Conservation (phyloP, 306 rosid genomes). For the Quercus engelmannii region DNA sequence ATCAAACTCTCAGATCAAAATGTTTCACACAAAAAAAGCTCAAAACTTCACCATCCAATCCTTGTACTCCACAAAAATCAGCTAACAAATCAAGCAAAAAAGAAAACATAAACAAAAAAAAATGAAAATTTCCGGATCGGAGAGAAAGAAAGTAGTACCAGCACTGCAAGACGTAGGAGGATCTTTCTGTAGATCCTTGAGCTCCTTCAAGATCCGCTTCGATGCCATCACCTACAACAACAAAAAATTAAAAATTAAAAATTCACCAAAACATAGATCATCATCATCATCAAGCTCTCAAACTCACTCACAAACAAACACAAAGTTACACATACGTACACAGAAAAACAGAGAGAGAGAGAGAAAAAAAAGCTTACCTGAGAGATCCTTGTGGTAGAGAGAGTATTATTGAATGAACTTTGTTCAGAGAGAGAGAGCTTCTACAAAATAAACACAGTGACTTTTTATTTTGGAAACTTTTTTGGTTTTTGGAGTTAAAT, state of each 20-base stretch:
- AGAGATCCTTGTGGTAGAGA: slow-evolving; percentile 16
- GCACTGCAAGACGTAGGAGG: slow-evolving; percentile 87
- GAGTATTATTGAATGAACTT: not conserved
- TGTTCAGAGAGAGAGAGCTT: not conserved
- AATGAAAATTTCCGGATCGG: not conserved
- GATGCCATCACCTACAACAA: slow-evolving; percentile 52
- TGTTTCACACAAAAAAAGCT: too few relatives aligned
- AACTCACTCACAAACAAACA: not conserved
- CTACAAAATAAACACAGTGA: not conserved
- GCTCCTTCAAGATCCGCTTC: slow-evolving; percentile 68
- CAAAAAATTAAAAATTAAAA: too few relatives aligned
- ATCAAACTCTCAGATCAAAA: too few relatives aligned
- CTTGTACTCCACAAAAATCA: too few relatives aligned
- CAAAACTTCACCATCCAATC: not conserved
- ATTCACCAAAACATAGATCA: not conserved
- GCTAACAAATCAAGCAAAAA: not conserved
- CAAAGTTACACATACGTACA: not conserved
- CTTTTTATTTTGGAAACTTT: not conserved
- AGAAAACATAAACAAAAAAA: not conserved
- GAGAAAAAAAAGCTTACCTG: not conserved
- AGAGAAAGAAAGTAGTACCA: slow-evolving; percentile 27
- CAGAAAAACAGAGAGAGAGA: not conserved
- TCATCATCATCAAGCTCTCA: not conserved
- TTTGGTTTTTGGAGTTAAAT: too few relatives aligned
- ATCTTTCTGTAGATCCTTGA: slow-evolving; percentile 67